Evolutionary conservation across 2,329 filamentous ascomycete species (phyloP), one percentile per base, ranked within the genome.

Genomic region (Exophiala sp.): DNA sequence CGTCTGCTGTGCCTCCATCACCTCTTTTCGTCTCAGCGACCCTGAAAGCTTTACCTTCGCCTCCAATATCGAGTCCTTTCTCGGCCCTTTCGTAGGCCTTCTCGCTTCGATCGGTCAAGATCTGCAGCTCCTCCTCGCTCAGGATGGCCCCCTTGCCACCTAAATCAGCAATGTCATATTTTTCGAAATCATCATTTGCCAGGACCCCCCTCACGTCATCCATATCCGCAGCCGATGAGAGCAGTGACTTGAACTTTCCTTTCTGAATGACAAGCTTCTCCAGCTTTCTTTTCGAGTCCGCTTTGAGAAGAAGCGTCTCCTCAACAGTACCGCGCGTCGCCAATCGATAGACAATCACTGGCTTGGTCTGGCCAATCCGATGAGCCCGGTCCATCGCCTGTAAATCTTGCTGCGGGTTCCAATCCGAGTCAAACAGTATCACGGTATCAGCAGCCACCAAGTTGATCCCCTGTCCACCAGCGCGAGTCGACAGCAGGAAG

Each of bases 211-310:
- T 59, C 13, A 58, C 53, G 21, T 24, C 63, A 52, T 40, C 55
- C 52, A 6, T 43, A 23, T 57, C 58, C 4, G 39, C 34, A 24
- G 35, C 40, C 8, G 43, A 43, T 50, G 85, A 67, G 1, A 74
- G 62, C 69, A 89, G 80, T 9, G 78, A 82, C 57, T 77, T 81
- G 68, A 94, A 91, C 3, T 86, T 83, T 1, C 91, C 91, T 66
- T 97, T 97, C 54, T 91, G 86, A 62, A 98, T 98, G 5, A 98
- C 88, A 0, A 98, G 75, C 64, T 96, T 95, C 66, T 98, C 93
- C 0, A 98, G 76, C 1, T 90, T 79, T 0, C 93, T 83, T 68
- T 98, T 98, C 1, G 86, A 88, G 61, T 96, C 89, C 0, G 93
- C 93, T 27, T 86, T 89, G 61, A 89, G 79, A 0, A 97, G 79